These are phyloP conservation scores for Neohortaea acidophila DNA, from an alignment of 495 filamentous ascomycete species.

Conservation along the genomic window DNA sequence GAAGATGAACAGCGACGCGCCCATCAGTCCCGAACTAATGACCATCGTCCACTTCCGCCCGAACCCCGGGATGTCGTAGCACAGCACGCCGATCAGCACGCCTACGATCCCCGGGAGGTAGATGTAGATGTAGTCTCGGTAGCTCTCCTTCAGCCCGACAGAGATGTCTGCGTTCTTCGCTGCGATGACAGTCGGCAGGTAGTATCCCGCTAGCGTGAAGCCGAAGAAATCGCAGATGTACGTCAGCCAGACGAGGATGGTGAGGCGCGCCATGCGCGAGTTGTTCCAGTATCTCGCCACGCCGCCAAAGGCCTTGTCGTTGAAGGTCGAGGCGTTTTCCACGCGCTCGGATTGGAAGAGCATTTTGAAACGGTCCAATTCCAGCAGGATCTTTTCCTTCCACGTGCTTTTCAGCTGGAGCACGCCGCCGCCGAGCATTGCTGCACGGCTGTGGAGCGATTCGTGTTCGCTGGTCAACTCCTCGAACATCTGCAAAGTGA, in stretches of 20 bases:
- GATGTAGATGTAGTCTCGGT: slow-evolving; percentile 32
- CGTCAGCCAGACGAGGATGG: slow-evolving; percentile 30
- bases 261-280: slow-evolving; percentile 27
- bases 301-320: no score
- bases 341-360: no score
- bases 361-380: slow-evolving; percentile 27
- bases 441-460: slow-evolving; percentile 7
- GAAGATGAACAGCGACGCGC: slow-evolving; percentile 32
- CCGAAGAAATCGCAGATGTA: slow-evolving; percentile 32
- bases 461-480: slow-evolving; percentile 21
- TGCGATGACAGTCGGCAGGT: slow-evolving; percentile 30
- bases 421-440: slow-evolving; percentile 20
- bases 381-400: slow-evolving; percentile 22
- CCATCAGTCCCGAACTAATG: slow-evolving; percentile 33
- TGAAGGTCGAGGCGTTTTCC: no score
- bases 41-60: slow-evolving; percentile 35
- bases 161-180: slow-evolving; percentile 26
- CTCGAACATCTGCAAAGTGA: slow-evolving; percentile 26
- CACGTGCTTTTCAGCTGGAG: slow-evolving; percentile 19
- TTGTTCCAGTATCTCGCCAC: no score
- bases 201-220: slow-evolving; percentile 33
- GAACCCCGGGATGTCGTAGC: slow-evolving; percentile 28
- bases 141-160: slow-evolving; percentile 25
- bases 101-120: slow-evolving; percentile 32
- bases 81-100: slow-evolving; percentile 28